Evolutionary conservation across 1,139 yeast genomes (phyloP).

Genomic region (Taphrina wiesneri): DNA sequence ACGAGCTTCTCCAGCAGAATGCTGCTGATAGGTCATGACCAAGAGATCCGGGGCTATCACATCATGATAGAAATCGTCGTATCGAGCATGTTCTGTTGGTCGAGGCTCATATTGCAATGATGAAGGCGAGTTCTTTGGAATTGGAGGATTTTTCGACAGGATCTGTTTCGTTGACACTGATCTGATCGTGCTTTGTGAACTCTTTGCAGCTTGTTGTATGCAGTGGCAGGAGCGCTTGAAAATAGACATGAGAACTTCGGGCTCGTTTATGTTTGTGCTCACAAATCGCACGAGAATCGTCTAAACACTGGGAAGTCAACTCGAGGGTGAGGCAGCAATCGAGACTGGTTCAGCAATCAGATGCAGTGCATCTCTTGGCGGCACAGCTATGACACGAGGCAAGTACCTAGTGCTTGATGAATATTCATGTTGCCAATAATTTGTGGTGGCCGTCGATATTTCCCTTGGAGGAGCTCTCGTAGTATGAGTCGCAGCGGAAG

Average conservation of each 20-base stretch:
- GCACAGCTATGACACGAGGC: no score
- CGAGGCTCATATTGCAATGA: conserved; percentile 28
- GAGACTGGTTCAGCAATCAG: not conserved
- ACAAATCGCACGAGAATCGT: not conserved
- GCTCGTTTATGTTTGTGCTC: not conserved
- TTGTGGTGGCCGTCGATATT: not conserved
- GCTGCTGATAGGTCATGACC: conserved; percentile 73
- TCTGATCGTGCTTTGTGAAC: not conserved
- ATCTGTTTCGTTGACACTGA: conserved; percentile 23
- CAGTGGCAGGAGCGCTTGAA: not conserved
- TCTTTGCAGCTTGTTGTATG: not conserved
- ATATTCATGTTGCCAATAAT: not conserved
- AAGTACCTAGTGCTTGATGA: not conserved
- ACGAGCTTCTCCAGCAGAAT: conserved; percentile 41
- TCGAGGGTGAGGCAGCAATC: not conserved
- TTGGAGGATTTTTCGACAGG: conserved; percentile 24
- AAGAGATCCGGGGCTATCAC: conserved; percentile 75
- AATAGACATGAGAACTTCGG: not conserved
- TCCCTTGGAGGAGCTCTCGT: not conserved
- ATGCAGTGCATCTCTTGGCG: no score
- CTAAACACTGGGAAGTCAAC: not conserved
- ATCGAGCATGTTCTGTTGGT: conserved; percentile 49
- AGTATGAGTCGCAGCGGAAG: no score
- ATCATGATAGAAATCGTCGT: conserved; percentile 72
- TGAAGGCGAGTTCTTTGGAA: conserved; percentile 16